Base-by-base conservation (phyloP, 441 rosid species). In the Erysimum cheiri region DNA sequence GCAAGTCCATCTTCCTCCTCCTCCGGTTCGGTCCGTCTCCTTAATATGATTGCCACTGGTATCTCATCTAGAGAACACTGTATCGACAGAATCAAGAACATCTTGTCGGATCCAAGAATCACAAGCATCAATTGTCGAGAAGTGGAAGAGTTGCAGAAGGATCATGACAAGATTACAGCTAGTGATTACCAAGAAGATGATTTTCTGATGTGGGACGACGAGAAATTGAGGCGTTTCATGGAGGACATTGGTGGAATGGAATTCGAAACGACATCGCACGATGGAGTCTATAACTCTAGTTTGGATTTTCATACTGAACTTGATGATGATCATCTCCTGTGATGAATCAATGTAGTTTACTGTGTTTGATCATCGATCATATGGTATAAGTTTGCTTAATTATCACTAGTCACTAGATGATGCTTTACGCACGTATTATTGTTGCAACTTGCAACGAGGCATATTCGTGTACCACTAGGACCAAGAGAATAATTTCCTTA, bases 131-230 rank as follows among this genome's bases (percentile, higher is more conserved):
- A 9, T 4, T 22, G 41, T 24, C 37, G 35, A 14, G 46, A 32
- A 47, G 59, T 6, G n/a, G 50, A 63, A 54, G 64, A 44, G 56
- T 32, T 29, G 15, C 24, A 35, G 15, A 57, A 43, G 12, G 48
- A 57, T 35, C 26, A 14, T 8, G 64, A 15, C 14, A 57, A 44
- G 17, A 46, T 11, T 6, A 2, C 53, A 53, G 44, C 29, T 24
- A 9, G 35, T 15, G 55, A 17, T 57, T 49, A 28, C 17, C 65
- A 57, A 43, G 55, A 73, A 49, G 72, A 73, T 56, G 60, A 64
- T 39, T 13, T 56, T 72, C 50, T 57, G 5, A 49, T 49, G 72
- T 66, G 67, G 77, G 67, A 73, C 47, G 61, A 73, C 15, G 67
- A 73, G n/a, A 35, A 29, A 32, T 2, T 66, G 48, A 73, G 48